Evolutionary conservation across 805 yeast genomes (phyloP), one percentile per base, ranked within the genome.

Genomic region (Metschnikowia corniflorae): DNA sequence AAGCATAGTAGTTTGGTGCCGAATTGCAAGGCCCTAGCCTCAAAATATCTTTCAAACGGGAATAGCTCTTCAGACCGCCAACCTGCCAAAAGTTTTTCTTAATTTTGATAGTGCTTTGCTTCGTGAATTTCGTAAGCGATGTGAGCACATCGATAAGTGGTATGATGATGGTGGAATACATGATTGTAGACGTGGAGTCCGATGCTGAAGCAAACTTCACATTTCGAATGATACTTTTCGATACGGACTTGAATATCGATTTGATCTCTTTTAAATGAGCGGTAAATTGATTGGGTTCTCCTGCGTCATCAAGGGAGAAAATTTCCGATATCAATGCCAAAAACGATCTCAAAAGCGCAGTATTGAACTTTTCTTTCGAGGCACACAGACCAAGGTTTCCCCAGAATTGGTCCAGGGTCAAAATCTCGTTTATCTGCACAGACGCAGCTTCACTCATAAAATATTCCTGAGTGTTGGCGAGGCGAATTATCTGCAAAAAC

Each of bases 21-120:
- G 84, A 77, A 33, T 66, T 68, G 31, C 80, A 64, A 2, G 77
- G 74, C 0, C 87, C 83, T 10, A 77, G 43, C 9, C 60, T 60
- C 15, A 83, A 46, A 43, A 80, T 70, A 0, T 60, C 70, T 1
- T 64, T 30, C 8, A 83, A 50, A 40, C 66, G 64, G 1, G 77
- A 46, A 3, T 60, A 60, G 38, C 55, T 44, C 37, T 65, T 64
- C 30, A 50, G 46, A 13, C 80, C 81, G 15, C 71, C 73, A 4
- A 54, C 42, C 3, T 67, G 58, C 81, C 86, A 80, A 31, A 82
- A 64, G 19, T 65, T 71, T 13, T 70, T 63, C 43, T 75, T 73
- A 28, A 67, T 57, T n/a, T 56, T 53, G 12, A 46, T 20, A 3
- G 42, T n/a, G n/a, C 35, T 33, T 35, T 43, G 43, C 17, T 44